Base-by-base conservation (phyloP, 352 stramenopile genomes). In the Phytophthora sojae region DNA sequence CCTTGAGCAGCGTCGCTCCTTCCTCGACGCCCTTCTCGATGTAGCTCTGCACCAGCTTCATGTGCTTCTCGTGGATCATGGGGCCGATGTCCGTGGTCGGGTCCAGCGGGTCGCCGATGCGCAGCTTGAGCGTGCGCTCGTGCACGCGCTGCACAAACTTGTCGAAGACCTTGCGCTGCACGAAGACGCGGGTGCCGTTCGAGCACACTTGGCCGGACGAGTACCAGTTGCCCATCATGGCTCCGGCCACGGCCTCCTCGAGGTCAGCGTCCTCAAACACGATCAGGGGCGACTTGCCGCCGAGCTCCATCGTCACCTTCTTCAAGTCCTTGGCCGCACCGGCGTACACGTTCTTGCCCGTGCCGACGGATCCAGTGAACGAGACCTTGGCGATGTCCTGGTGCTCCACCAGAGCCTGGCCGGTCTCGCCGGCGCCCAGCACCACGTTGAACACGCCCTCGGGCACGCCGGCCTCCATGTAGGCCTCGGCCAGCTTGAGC, bases 171-270 rank as follows among this genome's bases (percentile, higher is more conserved):
- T 66, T 64, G 8, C 79, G 76, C 39, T 98, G 91, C 26, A 98
- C 88, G 51, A 98, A 94, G 25, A 98, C 79, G 9, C 94, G 89
- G 57, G 91, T 97, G 56, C 92, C 94, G 56, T 95, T 95, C 15
- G 90, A 95, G 72, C 92, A 99, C 29, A 94, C 96, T 63, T 98
- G 94, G 1, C 91, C 91, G 7, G 83, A 92, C 29, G 89, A 95
- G 79, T 93, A 97, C 83, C 81, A 97, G 71, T 94, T 96, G 69
- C 77, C 90, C 74, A 97, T 90, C 86, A 96, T 94, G 2, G 91
- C 85, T 7, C 67, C 85, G 0, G 85, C 76, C 39, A 97, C 90
- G 0, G 92, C 91, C 39, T 95, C 64, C 50, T 97, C 79, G 0
- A 97, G 6, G 57, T 97, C 88, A 0, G 87, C 88, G 63, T 97